Evolutionary conservation across 305 asterid species (phyloP), one percentile per base, ranked within the genome.

Genomic region (Salvia sclarea): DNA sequence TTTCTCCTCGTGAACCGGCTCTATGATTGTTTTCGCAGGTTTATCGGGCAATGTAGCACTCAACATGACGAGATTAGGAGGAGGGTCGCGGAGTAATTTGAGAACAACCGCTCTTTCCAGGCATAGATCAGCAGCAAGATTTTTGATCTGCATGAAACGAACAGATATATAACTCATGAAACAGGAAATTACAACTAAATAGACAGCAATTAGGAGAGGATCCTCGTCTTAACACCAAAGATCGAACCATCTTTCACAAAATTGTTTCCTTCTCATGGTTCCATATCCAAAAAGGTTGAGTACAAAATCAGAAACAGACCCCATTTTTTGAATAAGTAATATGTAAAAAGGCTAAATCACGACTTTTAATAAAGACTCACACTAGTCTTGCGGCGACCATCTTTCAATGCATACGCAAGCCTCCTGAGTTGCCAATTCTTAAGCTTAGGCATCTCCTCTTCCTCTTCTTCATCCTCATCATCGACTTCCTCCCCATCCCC

Each of bases 351-450:
- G 28, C 17, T 6, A 58, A 12, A n/a, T 14, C 25, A 20, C 10
- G 37, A 44, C 4, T 25, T 4, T 25, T 25, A 4, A 25, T 2
- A 47, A 14, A 52, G 31, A 76, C 92, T 85, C 77, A 90, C 98
- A 68, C 84, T 83, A 79, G 86, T 90, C 88, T 90, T 93, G 25
- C 97, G 96, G 44, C 95, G 88, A 28, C 98, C 98, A 57, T 72
- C 78, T 84, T 85, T 90, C 76, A 93, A 74, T 55, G 97, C 97
- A 78, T 87, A 85, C 13, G 90, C 97, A 75, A 90, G 77, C 72
- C 90, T 88, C 75, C 83, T 79, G 18, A 85, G 86, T 81, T 93
- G 97, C 98, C 98, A 93, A 76, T 74, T 90, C 79, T 75, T 93
- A 65, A 90, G 92, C 67, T 88, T 75, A 0, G 84, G 81, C 40